These are phyloP conservation scores for Spinellus fusiger DNA, from an alignment of 192 early-diverging fungal genomes.

Conservation along the genomic window DNA sequence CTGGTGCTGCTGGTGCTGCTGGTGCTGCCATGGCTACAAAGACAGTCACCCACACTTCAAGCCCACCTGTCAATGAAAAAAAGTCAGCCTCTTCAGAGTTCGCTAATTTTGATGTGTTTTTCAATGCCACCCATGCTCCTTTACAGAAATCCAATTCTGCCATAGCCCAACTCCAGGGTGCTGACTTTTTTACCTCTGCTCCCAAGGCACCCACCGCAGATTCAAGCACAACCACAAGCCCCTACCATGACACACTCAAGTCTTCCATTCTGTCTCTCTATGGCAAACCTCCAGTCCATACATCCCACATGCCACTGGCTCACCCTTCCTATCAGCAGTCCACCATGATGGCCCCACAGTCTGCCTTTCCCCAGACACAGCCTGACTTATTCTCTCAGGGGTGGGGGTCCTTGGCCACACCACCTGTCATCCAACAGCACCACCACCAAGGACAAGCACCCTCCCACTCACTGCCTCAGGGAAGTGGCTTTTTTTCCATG, in stretches of 20 bases:
- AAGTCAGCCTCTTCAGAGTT: slow-evolving; percentile 12
- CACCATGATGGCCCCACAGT: slow-evolving; percentile 14
- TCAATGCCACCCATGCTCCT: slow-evolving; percentile 7
- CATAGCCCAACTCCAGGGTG: slow-evolving; percentile 29
- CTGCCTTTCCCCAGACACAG: slow-evolving; percentile 6
- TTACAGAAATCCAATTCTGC: neutral
- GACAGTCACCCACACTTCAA: no score
- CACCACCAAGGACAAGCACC: neutral
- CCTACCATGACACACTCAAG: slow-evolving; percentile 27
- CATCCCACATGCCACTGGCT: neutral
- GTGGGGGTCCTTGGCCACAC: slow-evolving; percentile 13
- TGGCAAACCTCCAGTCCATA: neutral
- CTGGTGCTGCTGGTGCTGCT: no score
- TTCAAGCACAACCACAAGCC: neutral
- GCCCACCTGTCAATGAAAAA: slow-evolving; percentile 21
- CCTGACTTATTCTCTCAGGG: neutral
- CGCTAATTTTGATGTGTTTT: slow-evolving; percentile 25
- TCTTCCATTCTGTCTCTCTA: slow-evolving; percentile 36
- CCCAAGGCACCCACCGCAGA: slow-evolving; percentile 6
- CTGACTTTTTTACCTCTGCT: slow-evolving; percentile 35
- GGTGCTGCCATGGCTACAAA: no score
- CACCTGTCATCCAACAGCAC: slow-evolving; percentile 3
- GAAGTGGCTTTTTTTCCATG: slow-evolving; percentile 24
- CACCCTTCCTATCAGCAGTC: slow-evolving; percentile 5
- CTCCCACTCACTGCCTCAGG: slow-evolving; percentile 19